These are phyloP conservation scores for Trichoderma cornu-damae DNA, from an alignment of 2,329 filamentous ascomycete genomes.

Conservation along the genomic window DNA sequence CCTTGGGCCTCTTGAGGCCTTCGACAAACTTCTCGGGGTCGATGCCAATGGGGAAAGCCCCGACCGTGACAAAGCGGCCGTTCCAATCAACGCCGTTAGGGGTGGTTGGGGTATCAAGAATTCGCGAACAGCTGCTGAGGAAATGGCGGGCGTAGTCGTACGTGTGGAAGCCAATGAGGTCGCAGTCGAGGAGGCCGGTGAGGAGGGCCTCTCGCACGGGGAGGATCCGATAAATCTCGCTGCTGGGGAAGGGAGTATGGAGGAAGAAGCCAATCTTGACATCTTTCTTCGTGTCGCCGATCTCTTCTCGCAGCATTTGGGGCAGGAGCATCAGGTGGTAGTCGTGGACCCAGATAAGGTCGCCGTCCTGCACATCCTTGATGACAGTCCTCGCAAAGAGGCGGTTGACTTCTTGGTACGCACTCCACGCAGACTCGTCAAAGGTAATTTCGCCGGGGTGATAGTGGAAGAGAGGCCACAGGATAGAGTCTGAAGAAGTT, in stretches of 20 bases:
- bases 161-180: slow-evolving; percentile 95
- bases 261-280: slow-evolving; percentile 98
- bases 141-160: slow-evolving; percentile 99
- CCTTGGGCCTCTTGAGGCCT: slow-evolving; percentile 75
- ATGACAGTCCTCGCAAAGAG: slow-evolving; percentile 86
- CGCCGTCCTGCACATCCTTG: slow-evolving; percentile 83
- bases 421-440: slow-evolving; percentile 89
- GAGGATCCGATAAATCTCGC: slow-evolving; percentile 92
- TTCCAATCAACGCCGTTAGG: slow-evolving; percentile 92
- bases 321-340: slow-evolving; percentile 98
- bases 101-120: slow-evolving; percentile 73
- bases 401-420: slow-evolving; percentile 88
- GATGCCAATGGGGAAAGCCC: slow-evolving; percentile 96
- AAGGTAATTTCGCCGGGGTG: slow-evolving; percentile 98
- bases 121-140: slow-evolving; percentile 90
- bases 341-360: slow-evolving; percentile 97
- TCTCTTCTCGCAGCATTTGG: slow-evolving; percentile 87
- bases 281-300: slow-evolving; percentile 75
- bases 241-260: slow-evolving; percentile 94
- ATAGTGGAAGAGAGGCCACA: slow-evolving; percentile 98
- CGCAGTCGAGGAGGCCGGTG: slow-evolving; percentile 82
- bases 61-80: slow-evolving; percentile 81
- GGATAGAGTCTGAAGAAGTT: slow-evolving; percentile 84
- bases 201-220: slow-evolving; percentile 88
- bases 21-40: slow-evolving; percentile 95